Evolutionary conservation across 805 yeast genomes (phyloP).

Genomic region (Lachancea cidri): DNA sequence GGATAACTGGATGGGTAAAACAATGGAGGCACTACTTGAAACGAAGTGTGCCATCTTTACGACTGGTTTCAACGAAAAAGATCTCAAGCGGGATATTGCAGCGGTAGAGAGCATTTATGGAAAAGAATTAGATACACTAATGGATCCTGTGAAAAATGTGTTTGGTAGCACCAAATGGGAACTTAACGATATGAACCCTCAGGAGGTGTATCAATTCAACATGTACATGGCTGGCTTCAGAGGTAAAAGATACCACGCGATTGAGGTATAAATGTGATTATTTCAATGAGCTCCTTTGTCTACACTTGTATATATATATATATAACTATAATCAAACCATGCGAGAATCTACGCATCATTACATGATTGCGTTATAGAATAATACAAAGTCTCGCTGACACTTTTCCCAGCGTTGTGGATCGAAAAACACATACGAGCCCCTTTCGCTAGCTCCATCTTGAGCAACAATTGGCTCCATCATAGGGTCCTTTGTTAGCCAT

Average conservation of each 20-base stretch:
- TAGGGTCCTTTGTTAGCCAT: conserved; percentile 93
- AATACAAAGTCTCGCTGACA: conserved; percentile 67
- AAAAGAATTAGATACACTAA: conserved; percentile 74
- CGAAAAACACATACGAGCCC: conserved; percentile 91
- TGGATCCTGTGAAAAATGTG: conserved; percentile 65
- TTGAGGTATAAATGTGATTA: conserved; percentile 28
- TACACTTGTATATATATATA: conserved; percentile 10
- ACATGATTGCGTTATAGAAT: conserved; percentile 59
- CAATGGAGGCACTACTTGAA: conserved; percentile 82
- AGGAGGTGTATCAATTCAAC: conserved; percentile 89
- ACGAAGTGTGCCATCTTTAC: conserved; percentile 89
- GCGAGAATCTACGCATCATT: conserved; percentile 12
- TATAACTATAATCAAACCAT: conserved; percentile 1
- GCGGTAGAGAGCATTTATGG: conserved; percentile 64
- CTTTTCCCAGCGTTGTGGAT: conserved; percentile 94
- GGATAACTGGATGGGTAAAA: conserved; percentile 84
- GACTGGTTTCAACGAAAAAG: conserved; percentile 82
- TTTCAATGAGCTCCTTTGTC: background rate
- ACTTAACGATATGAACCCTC: conserved; percentile 85
- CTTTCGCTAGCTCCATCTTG: conserved; percentile 73
- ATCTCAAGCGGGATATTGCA: conserved; percentile 60
- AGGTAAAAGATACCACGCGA: conserved; percentile 95
- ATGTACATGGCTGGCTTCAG: conserved; percentile 86
- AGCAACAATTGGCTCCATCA: conserved; percentile 79
- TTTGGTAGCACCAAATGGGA: conserved; percentile 93